A percentile compares a stretch with the other conserved stretches of the same genome.
Evolutionary conservation across 2,329 filamentous ascomycete species (phyloP).

Genomic region (Aspergillus sojae): DNA sequence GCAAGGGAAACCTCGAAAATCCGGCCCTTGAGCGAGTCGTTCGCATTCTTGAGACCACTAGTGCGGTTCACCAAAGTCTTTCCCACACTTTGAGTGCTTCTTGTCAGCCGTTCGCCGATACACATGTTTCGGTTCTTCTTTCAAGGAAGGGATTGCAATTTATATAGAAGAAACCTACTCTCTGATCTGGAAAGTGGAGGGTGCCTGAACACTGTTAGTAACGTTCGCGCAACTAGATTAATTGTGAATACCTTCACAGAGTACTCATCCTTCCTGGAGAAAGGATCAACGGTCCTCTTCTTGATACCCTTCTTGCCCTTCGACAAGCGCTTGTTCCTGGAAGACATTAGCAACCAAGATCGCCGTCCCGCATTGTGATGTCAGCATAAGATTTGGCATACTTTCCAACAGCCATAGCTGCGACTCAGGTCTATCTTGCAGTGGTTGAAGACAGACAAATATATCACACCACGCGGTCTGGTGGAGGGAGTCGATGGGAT

Average conservation of each 20-base stretch:
- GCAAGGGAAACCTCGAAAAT: conserved; percentile 99
- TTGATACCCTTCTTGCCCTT: conserved; percentile 99
- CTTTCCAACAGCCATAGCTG: conserved; percentile 84
- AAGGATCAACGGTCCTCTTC: conserved; percentile 98
- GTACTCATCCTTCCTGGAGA: conserved; percentile 99
- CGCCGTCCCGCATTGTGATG: background rate
- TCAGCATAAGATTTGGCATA: conserved; percentile 46
- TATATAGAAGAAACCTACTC: conserved; percentile 69
- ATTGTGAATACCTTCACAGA: conserved; percentile 75
- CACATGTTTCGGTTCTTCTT: conserved; percentile 11
- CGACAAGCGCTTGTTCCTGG: conserved; percentile 99
- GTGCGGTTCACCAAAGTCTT: conserved; percentile 99
- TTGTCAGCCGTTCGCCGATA: conserved; percentile 19
- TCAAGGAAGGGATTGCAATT: conserved; percentile 4
- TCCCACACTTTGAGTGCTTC: conserved; percentile 72
- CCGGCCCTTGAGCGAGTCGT: conserved; percentile 97
- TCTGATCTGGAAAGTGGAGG: conserved; percentile 91
- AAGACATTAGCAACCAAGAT: conserved; percentile 18
- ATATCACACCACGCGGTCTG: conserved; percentile 44
- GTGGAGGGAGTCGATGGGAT: conserved; percentile 41
- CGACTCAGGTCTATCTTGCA: conserved; percentile 54
- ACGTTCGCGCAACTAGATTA: background rate
- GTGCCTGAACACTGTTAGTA: conserved; percentile 62
- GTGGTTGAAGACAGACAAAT: conserved; percentile 45
- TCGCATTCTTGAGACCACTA: conserved; percentile 99